Conservation (phyloP, 306 rosid genomes). For the Cicer chorassanicum region DNA sequence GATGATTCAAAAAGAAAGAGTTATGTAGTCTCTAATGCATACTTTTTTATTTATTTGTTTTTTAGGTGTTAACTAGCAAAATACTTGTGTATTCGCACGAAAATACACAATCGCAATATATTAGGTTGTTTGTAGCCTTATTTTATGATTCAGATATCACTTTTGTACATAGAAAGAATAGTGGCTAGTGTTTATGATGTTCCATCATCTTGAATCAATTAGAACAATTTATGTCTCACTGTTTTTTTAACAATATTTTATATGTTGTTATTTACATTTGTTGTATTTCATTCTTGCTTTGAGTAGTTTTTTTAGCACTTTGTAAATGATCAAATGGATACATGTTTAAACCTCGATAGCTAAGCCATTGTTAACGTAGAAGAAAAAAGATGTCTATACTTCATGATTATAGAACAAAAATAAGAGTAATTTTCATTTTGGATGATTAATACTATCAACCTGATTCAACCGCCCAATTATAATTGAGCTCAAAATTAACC, state of each 20-base stretch:
- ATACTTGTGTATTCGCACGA: background rate
- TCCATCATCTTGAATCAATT: background rate
- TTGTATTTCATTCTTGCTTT: too few species aligned
- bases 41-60: background rate
- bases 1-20: background rate
- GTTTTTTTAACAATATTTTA: background rate
- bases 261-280: background rate
- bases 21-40: background rate
- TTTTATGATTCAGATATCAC: background rate
- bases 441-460: too few species aligned
- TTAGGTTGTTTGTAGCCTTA: conserved; percentile 13
- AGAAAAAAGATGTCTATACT: too few species aligned
- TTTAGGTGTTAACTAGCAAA: background rate
- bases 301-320: too few species aligned
- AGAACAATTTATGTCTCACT: too few species aligned
- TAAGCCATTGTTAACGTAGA: too few species aligned
- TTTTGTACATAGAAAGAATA: conserved; percentile 19
- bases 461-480: too few species aligned
- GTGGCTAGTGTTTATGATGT: background rate
- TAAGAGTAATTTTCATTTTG: too few species aligned
- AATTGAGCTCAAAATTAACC: too few species aligned
- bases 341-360: too few species aligned
- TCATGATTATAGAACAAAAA: too few species aligned
- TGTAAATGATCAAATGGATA: too few species aligned
- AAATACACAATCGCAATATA: background rate